These are phyloP conservation scores for Rhizophora apiculata DNA, from an alignment of 345 rosid genomes.

Conservation along the genomic window DNA sequence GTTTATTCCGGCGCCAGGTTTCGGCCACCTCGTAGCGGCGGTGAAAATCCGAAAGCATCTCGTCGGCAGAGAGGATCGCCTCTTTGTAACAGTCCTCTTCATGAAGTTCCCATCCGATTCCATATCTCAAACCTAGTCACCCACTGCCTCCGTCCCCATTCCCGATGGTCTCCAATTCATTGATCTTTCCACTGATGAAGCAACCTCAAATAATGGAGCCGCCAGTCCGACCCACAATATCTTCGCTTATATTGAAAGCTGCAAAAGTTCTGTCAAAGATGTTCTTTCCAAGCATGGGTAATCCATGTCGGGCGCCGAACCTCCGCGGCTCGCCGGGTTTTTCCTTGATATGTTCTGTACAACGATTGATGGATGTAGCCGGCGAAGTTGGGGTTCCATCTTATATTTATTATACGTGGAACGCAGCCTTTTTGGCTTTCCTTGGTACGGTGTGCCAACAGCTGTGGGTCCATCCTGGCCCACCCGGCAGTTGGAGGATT, in stretches of 20 bases:
- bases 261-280: conserved; percentile 29
- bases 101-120: not conserved
- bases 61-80: conserved; percentile 3
- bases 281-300: not conserved
- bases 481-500: conserved; percentile 10
- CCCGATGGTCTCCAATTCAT: not conserved
- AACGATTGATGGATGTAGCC: not conserved
- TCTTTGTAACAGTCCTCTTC: conserved; percentile 8
- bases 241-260: conserved; percentile 1
- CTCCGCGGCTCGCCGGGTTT: not conserved
- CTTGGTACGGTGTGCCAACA: no score
- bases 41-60: conserved; percentile 12
- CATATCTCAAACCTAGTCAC: not conserved
- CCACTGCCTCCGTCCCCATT: not conserved
- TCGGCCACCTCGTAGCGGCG: conserved; percentile 9
- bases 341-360: conserved; percentile 14
- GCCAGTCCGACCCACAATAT: not conserved
- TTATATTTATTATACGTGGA: conserved; percentile 7
- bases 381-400: conserved; percentile 8
- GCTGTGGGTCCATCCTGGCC: not conserved
- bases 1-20: conserved; percentile 13
- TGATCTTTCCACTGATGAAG: not conserved
- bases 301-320: not conserved
- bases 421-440: conserved; percentile 8
- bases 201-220: not conserved